A percentile compares a stretch with the other conserved stretches of the same genome.
These are phyloP conservation scores for Acacia crassicarpa DNA, from an alignment of 306 rosid species.

Conservation along the genomic window DNA sequence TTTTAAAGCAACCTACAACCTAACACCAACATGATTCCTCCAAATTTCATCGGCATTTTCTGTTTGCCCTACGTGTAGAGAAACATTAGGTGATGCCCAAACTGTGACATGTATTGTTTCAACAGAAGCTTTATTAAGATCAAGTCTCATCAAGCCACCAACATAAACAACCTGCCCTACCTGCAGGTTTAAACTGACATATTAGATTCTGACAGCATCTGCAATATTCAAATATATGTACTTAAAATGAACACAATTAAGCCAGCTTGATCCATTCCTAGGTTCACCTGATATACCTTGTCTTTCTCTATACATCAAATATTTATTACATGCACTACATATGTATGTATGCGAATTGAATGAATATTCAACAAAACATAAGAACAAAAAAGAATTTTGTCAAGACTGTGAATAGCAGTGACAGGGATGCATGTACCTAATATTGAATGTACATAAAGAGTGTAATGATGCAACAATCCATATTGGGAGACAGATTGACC, in stretches of 20 bases:
- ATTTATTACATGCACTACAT: background rate
- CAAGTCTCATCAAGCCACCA: constrained; percentile 83
- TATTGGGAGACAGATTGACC: background rate
- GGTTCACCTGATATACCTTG: background rate
- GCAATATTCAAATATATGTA: constrained; percentile 4
- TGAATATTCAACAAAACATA: background rate
- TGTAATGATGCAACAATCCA: no score
- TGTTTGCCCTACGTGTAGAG: constrained; percentile 84
- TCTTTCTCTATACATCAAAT: background rate
- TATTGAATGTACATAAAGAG: background rate
- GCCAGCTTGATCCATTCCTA: background rate
- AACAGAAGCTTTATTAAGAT: constrained; percentile 70
- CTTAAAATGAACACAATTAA: background rate
- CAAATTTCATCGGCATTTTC: constrained; percentile 92
- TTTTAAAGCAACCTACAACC: constrained; percentile 63
- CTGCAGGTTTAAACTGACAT: constrained; percentile 49
- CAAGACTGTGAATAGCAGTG: background rate
- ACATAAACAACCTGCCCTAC: constrained; percentile 75
- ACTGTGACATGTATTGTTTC: constrained; percentile 77
- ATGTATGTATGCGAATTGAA: no score
- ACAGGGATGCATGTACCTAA: background rate
- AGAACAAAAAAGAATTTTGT: background rate
- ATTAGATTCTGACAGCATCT: constrained; percentile 22
- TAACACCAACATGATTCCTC: constrained; percentile 76
- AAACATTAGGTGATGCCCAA: constrained; percentile 87